Evolutionary conservation across 345 rosid species (phyloP), one percentile per base, ranked within the genome.

Genomic region (Hypericum perforatum): DNA sequence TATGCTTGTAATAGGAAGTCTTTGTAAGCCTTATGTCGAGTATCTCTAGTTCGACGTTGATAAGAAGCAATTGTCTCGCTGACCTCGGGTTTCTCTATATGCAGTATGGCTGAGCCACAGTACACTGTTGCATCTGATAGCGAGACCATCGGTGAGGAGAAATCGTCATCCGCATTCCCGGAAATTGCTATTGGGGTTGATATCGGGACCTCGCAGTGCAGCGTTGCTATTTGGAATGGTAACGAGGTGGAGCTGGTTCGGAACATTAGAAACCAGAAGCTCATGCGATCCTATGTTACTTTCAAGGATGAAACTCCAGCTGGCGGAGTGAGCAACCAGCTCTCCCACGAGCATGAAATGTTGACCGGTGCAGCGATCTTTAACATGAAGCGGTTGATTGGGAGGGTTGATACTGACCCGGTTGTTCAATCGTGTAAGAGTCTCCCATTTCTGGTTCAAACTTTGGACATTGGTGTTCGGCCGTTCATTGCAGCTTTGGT

Each of bases 331-430:
- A 82, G 74, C 65, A 77, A 62, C 64, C 92, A 82, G 54, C 71
- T 84, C 43, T 68, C 82, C 8, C 81, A 82, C 41, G 98, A 91
- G 63, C 75, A 66, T 14, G 96, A 91, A 63, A 74, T 86, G 76
- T 62, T 86, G 6, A 76, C 89, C 0, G 96, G 98, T 39, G 82
- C 87, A 10, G 74, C 98, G 15, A 69, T 91, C 55, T 91, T 87
- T 73, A 91, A 91, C 64, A 77, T 91, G 91, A 91, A 91, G 60
- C 95, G 95, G 12, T 78, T 91, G 13, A 72, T 91, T 7, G 98
- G 96, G 37, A 78, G 98, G 44, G 84, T 80, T 39, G 94, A 90
- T 58, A 84, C 87, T 6, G 95, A 90, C 44, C 87, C 92, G 0
- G 71, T 86, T 22, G 84, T 90, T 51, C 94, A 74, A 53, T 83